Evolutionary conservation across 176 grass and related monocot species (phyloP).

Genomic region (Rhynchospora pubera): DNA sequence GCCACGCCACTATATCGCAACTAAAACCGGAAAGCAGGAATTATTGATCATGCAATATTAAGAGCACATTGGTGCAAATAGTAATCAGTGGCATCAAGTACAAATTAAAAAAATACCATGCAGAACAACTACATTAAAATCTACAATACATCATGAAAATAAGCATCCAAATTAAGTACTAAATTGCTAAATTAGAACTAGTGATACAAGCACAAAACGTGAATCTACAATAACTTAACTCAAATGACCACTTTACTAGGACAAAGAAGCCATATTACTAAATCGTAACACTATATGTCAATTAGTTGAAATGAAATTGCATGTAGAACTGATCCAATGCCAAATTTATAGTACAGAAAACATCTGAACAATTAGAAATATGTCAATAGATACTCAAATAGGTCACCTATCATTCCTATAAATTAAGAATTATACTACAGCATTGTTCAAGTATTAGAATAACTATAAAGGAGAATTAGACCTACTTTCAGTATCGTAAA

Average conservation of each 20-base stretch:
- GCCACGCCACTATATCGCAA: too few relatives aligned
- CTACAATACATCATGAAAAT: background rate
- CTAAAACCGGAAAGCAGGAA: background rate
- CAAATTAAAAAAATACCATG: background rate
- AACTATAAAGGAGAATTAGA: background rate
- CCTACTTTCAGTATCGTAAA: too few relatives aligned
- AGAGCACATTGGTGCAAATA: background rate
- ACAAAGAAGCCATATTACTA: background rate
- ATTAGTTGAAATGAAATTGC: background rate
- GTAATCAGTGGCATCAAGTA: background rate
- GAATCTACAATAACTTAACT: background rate
- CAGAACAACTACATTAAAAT: background rate
- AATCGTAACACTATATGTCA: background rate
- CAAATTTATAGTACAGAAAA: background rate
- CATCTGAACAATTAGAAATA: background rate
- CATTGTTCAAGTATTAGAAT: too few relatives aligned
- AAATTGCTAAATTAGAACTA: background rate
- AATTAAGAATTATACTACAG: background rate
- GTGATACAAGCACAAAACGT: background rate
- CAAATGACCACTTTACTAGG: background rate
- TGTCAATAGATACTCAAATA: background rate
- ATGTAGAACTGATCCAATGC: background rate
- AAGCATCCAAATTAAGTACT: background rate
- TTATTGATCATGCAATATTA: background rate
- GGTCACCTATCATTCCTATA: background rate